Percentiles rank a stretch among this genome's conserved stretches.
Evolutionary conservation across 768 basidiomycete species (phyloP).

Genomic region (Nidula microcarpa): DNA sequence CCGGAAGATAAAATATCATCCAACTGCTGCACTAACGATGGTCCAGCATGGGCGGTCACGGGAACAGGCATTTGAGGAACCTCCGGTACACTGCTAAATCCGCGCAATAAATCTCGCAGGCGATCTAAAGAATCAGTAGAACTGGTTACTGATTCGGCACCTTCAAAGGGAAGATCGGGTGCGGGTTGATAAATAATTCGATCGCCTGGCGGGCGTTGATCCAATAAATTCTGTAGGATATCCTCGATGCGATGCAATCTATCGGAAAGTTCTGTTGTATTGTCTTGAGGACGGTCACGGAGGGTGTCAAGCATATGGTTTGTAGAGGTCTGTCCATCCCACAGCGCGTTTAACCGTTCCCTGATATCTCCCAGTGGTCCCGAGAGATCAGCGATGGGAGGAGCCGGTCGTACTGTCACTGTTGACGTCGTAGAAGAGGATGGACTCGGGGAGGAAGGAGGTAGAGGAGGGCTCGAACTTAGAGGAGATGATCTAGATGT

Average conservation of each 20-base stretch:
- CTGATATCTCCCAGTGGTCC: constrained; percentile 56
- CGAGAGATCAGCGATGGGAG: constrained; percentile 39
- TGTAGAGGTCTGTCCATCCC: constrained; percentile 59
- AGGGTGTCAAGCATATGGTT: constrained; percentile 64
- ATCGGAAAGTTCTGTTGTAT: constrained; percentile 36
- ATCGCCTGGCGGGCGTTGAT: constrained; percentile 26
- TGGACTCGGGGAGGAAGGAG: constrained; percentile 17
- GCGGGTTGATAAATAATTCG: constrained; percentile 12
- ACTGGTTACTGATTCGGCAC: constrained; percentile 20
- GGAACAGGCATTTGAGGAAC: constrained; percentile 37
- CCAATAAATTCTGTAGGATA: constrained; percentile 34
- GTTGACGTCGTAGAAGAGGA: constrained; percentile 17
- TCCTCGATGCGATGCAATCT: constrained; percentile 45
- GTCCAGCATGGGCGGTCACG: constrained; percentile 41
- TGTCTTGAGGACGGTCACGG: constrained; percentile 37
- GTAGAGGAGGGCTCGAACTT: background rate
- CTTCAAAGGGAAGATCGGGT: constrained; percentile 12
- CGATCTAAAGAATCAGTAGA: constrained; percentile 22
- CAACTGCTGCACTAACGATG: constrained; percentile 56
- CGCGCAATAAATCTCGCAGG: constrained; percentile 10
- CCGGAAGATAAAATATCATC: constrained; percentile 56
- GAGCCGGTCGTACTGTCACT: constrained; percentile 28
- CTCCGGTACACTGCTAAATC: background rate
- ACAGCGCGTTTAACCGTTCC: constrained; percentile 54
- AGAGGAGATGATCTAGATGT: constrained; percentile 8